phyloP scores from a whole-genome alignment of 805 yeast species.

The Saccharomycopsis sp. region DNA sequence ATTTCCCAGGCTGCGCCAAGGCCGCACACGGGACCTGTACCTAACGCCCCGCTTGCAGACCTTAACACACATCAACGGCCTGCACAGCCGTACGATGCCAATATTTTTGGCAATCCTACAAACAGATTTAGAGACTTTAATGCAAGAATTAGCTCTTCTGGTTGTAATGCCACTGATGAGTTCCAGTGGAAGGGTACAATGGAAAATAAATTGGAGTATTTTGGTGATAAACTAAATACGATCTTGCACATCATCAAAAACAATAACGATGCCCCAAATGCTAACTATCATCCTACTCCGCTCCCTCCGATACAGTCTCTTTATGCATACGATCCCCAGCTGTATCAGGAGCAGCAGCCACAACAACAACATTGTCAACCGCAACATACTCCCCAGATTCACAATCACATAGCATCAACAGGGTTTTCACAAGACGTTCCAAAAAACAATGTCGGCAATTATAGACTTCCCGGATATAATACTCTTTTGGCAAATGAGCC shows the following conservation, averaged over 20 bases:
- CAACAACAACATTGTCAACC: too few relatives aligned
- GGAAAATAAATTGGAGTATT: constrained; percentile 33
- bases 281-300: not conserved
- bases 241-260: constrained; percentile 32
- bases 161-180: not conserved
- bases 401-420: not conserved
- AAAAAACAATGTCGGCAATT: not conserved
- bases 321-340: not conserved
- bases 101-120: not conserved
- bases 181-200: constrained; percentile 31
- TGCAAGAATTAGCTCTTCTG: not conserved
- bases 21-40: not conserved
- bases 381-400: not conserved
- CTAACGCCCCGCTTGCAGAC: too few relatives aligned
- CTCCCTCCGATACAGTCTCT: not conserved
- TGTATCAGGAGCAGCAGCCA: too few relatives aligned
- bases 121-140: not conserved
- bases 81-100: too few relatives aligned
- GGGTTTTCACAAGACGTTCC: not conserved
- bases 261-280: constrained; percentile 5
- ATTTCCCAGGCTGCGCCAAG: not conserved
- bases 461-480: not conserved
- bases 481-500: not conserved
- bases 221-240: constrained; percentile 34
- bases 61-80: too few relatives aligned